These are phyloP conservation scores for Casuarina equisetifolia DNA, from an alignment of 306 rosid genomes.

Conservation along the genomic window DNA sequence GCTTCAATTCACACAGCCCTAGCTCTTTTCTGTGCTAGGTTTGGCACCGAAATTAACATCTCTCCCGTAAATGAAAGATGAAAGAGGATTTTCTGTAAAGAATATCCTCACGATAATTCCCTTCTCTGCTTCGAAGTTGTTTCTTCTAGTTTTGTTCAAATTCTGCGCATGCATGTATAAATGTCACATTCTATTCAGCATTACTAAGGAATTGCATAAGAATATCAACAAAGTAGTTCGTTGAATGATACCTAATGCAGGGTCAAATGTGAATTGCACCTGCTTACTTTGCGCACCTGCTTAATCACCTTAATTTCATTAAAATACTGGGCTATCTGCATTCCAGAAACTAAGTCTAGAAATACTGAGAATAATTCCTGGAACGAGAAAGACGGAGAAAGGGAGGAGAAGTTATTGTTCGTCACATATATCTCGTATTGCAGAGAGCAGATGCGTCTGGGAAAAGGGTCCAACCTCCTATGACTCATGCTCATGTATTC, in stretches of 20 bases:
- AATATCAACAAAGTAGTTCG: neutral
- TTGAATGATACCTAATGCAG: neutral
- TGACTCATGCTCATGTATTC: no score
- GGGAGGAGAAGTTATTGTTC: no score
- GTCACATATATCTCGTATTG: no score
- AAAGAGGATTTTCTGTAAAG: neutral
- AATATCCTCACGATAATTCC: neutral
- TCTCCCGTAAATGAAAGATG: neutral
- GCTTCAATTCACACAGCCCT: neutral
- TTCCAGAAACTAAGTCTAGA: no score
- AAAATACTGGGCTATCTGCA: no score
- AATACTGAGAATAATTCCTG: no score
- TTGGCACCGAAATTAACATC: neutral
- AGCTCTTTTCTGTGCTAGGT: neutral
- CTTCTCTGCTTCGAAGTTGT: neutral
- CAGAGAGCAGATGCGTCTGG: no score
- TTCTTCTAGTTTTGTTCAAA: neutral
- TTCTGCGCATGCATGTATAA: neutral
- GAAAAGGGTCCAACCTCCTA: no score
- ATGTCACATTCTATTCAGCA: neutral
- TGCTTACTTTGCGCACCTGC: no score
- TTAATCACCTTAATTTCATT: no score
- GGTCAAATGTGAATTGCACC: no score
- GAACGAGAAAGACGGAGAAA: no score
- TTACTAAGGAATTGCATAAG: neutral